Conservation (phyloP, 495 filamentous ascomycete genomes). For the Daldinia bambusicola region DNA sequence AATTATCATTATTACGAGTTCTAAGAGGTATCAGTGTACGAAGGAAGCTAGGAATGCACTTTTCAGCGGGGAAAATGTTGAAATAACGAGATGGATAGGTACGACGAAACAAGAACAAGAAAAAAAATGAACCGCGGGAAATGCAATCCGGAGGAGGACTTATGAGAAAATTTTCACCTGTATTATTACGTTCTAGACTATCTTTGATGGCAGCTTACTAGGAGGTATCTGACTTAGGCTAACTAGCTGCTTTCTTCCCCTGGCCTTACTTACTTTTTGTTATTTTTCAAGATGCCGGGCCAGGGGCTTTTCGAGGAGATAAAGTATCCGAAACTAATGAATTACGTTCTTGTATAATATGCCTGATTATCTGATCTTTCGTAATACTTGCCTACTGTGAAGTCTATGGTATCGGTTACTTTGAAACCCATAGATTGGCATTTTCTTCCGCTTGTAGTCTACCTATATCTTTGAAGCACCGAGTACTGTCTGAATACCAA, state of each 20-base stretch:
- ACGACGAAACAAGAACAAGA: conserved; percentile 12
- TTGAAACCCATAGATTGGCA: neutral
- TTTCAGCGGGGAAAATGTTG: neutral
- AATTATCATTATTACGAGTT: neutral
- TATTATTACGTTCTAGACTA: conserved; percentile 52
- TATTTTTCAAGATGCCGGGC: conserved; percentile 15
- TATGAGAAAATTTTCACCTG: conserved; percentile 36
- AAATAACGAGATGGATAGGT: neutral
- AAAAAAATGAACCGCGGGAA: neutral
- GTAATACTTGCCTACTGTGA: neutral
- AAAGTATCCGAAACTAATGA: conserved; percentile 23
- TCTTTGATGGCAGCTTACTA: conserved; percentile 44
- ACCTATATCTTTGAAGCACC: too few relatives aligned
- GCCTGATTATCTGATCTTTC: neutral
- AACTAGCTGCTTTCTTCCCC: conserved; percentile 27
- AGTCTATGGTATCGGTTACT: neutral
- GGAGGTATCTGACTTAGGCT: too few relatives aligned
- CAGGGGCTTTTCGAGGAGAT: conserved; percentile 20
- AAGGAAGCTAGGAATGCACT: neutral
- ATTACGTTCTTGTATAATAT: conserved; percentile 25
- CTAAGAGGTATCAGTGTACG: conserved; percentile 4
- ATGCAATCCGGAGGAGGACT: conserved; percentile 21
- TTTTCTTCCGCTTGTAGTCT: neutral
- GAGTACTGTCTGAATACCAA: neutral
- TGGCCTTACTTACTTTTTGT: conserved; percentile 12